Conservation (phyloP, 139 green algal genomes). For the Astrephomene gubernaculifera region DNA sequence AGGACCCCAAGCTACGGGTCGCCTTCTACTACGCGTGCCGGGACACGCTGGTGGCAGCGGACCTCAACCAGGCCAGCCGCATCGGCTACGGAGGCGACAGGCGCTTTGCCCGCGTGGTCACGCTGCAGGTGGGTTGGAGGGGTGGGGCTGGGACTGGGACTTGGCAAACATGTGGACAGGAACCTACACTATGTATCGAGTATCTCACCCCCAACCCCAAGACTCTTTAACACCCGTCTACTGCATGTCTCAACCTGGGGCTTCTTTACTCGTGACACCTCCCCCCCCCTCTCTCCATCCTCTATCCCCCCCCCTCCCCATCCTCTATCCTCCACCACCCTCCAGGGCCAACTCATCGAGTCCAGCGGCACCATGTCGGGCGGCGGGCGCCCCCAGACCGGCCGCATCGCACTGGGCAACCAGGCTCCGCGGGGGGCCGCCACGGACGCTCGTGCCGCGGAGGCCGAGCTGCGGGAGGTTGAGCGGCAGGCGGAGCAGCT, state of each 20-base stretch:
- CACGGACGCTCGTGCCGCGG: constrained; percentile 50
- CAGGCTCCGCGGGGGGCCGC: constrained; percentile 50
- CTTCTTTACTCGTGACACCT: not conserved
- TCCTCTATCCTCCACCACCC: not conserved
- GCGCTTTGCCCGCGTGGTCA: constrained; percentile 91
- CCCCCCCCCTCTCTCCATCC: not conserved
- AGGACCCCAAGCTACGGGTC: constrained; percentile 56
- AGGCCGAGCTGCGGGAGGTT: constrained; percentile 60
- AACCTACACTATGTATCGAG: too few relatives aligned
- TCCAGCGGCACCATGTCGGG: constrained; percentile 96
- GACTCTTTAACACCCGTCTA: too few relatives aligned
- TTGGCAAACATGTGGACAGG: too few relatives aligned
- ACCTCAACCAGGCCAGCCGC: constrained; percentile 85
- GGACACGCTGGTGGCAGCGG: constrained; percentile 94
- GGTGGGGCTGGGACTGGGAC: too few relatives aligned
- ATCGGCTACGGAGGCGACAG: constrained; percentile 88
- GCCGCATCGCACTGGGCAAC: constrained; percentile 90
- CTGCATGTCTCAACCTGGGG: not conserved
- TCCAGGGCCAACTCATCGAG: constrained; percentile 90
- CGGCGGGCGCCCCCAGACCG: constrained; percentile 79
- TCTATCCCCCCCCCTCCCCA: not conserved
- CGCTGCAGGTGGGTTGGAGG: constrained; percentile 75
- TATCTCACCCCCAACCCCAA: too few relatives aligned
- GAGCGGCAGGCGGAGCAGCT: constrained; percentile 55
- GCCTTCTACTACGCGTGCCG: constrained; percentile 96